These are phyloP conservation scores for Cenchrus purpureus DNA, from an alignment of 176 grass and related monocot genomes.

Conservation along the genomic window DNA sequence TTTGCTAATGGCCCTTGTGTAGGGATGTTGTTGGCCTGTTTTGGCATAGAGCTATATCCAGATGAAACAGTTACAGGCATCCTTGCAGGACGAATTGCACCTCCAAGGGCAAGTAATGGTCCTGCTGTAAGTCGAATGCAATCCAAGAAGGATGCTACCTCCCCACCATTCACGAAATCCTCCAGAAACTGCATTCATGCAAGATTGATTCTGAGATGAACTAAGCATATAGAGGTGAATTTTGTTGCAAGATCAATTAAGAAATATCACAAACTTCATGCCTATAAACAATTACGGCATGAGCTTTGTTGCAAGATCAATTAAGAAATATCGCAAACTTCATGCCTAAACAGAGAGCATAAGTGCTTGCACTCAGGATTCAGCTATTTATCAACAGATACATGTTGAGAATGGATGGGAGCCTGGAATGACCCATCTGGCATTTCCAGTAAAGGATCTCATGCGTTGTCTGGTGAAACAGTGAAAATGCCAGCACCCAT, in stretches of 20 bases:
- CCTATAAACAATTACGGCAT: neutral
- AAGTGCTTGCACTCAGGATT: conserved; percentile 6
- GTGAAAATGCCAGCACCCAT: conserved; percentile 12
- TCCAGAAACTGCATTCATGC: conserved; percentile 88
- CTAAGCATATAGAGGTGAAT: conserved; percentile 16
- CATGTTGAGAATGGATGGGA: neutral
- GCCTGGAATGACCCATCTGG: conserved; percentile 26
- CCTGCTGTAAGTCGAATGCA: conserved; percentile 95
- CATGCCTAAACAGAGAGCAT: conserved; percentile 6
- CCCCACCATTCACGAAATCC: conserved; percentile 98
- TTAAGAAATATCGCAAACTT: conserved; percentile 20
- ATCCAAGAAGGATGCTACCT: conserved; percentile 98
- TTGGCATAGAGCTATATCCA: conserved; percentile 60
- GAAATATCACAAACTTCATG: conserved; percentile 13
- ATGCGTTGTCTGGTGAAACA: neutral
- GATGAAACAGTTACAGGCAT: conserved; percentile 90
- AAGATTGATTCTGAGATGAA: conserved; percentile 22
- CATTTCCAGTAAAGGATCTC: conserved; percentile 22
- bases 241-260: conserved; percentile 23
- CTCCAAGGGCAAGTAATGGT: conserved; percentile 95
- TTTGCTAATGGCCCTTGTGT: conserved; percentile 59
- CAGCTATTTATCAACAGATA: conserved; percentile 22
- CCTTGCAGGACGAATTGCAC: conserved; percentile 94
- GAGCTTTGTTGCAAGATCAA: conserved; percentile 20
- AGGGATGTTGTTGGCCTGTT: conserved; percentile 54